These are phyloP conservation scores for Wickerhamomyces rabaulensis DNA, from an alignment of 805 yeast species.

Conservation along the genomic window DNA sequence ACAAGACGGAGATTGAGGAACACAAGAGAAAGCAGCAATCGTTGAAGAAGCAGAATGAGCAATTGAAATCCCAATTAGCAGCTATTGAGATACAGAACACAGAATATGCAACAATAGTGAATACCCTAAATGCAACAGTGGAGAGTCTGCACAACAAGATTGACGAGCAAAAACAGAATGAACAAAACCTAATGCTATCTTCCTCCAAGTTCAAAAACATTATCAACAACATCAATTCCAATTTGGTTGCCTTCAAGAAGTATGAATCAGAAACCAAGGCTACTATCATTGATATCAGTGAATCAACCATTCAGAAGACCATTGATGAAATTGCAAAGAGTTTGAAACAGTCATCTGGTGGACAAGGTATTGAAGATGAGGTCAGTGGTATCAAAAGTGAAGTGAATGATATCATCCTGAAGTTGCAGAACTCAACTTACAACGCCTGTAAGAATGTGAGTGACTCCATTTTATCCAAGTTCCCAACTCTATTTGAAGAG, in stretches of 20 bases:
- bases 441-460: slow-evolving; percentile 21
- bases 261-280: slow-evolving; percentile 19
- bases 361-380: slow-evolving; percentile 1
- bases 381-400: slow-evolving; percentile 9
- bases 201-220: slow-evolving; percentile 28
- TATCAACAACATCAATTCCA: slow-evolving; percentile 25
- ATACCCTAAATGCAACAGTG: slow-evolving; percentile 22
- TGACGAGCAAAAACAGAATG: slow-evolving; percentile 27
- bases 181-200: slow-evolving; percentile 26
- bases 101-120: slow-evolving; percentile 20
- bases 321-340: slow-evolving; percentile 3
- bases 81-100: slow-evolving; percentile 18
- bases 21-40: slow-evolving; percentile 35
- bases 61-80: slow-evolving; percentile 20
- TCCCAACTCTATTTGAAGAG: slow-evolving; percentile 18
- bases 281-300: slow-evolving; percentile 10
- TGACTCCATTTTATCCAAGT: slow-evolving; percentile 15
- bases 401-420: slow-evolving; percentile 8
- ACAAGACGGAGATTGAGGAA: slow-evolving; percentile 46
- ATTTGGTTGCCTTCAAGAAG: slow-evolving; percentile 20
- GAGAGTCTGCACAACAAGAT: slow-evolving; percentile 25
- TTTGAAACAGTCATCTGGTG: neutral
- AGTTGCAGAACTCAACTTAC: slow-evolving; percentile 15
- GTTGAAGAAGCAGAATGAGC: slow-evolving; percentile 32
- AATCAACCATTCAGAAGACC: slow-evolving; percentile 3